These are phyloP conservation scores for Calonectria henricotiae DNA, from an alignment of 2,329 filamentous ascomycete species.

Conservation along the genomic window DNA sequence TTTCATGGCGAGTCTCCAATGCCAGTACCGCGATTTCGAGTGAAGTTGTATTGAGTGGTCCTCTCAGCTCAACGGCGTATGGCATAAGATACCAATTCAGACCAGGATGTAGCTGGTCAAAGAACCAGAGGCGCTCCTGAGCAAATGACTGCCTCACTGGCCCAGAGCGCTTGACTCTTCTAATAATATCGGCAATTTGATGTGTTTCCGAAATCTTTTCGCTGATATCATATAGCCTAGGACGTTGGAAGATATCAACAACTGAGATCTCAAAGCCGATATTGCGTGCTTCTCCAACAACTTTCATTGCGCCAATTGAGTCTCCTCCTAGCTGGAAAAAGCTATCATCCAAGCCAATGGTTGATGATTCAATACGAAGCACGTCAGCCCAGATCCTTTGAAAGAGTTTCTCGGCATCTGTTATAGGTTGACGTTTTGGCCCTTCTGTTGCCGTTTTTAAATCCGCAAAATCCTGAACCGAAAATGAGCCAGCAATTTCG, in stretches of 20 bases:
- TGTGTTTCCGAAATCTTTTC: background rate
- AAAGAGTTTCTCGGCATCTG: conserved; percentile 46
- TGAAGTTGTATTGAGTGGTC: background rate
- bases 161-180: background rate
- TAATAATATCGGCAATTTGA: background rate
- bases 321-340: conserved; percentile 69
- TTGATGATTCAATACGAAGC: conserved; percentile 54
- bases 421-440: conserved; percentile 26
- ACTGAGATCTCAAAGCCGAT: conserved; percentile 32
- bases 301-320: conserved; percentile 66
- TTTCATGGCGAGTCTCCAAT: background rate
- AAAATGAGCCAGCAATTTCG: conserved; percentile 31
- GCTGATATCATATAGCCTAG: background rate
- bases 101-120: background rate
- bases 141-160: background rate
- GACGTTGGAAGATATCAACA: conserved; percentile 38
- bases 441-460: background rate
- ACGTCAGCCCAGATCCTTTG: conserved; percentile 59
- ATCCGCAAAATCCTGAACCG: conserved; percentile 60
- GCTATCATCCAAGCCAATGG: conserved; percentile 62
- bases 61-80: background rate
- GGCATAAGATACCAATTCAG: background rate
- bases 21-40: background rate
- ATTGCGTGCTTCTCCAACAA: conserved; percentile 52
- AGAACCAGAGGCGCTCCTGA: background rate